Evolutionary conservation across 345 rosid species (phyloP).

Genomic region (Zanthoxylum bungeanum): DNA sequence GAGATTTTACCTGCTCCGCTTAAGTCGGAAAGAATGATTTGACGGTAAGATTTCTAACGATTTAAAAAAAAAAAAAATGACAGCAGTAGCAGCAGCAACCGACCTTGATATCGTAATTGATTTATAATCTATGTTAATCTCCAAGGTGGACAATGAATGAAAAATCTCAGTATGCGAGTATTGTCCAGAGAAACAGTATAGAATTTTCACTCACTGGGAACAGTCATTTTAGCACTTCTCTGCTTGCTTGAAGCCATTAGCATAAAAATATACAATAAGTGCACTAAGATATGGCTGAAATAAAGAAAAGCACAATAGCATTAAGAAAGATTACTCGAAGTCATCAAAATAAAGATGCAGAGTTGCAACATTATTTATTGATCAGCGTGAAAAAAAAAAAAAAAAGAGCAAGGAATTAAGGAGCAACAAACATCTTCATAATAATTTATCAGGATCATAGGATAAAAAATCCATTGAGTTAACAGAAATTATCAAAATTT

Average conservation of each 20-base stretch:
- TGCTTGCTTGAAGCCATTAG: conserved; percentile 82
- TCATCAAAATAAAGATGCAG: neutral
- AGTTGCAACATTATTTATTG: neutral
- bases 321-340: neutral
- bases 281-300: conserved; percentile 97
- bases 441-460: neutral
- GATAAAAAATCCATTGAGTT: too few species aligned
- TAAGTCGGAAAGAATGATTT: too few species aligned
- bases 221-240: conserved; percentile 96
- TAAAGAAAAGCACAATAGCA: neutral
- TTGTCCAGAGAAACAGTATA: neutral
- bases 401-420: neutral
- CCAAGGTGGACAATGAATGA: neutral
- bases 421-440: neutral
- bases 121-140: too few species aligned
- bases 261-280: conserved; percentile 80
- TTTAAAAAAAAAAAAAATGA: too few species aligned
- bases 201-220: conserved; percentile 68
- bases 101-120: too few species aligned
- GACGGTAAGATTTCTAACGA: too few species aligned
- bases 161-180: neutral
- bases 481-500: too few species aligned
- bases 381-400: neutral
- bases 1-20: too few species aligned
- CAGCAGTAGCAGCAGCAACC: too few species aligned